phyloP scores from a whole-genome alignment of 768 basidiomycete species.

The Suillus subluteus region DNA sequence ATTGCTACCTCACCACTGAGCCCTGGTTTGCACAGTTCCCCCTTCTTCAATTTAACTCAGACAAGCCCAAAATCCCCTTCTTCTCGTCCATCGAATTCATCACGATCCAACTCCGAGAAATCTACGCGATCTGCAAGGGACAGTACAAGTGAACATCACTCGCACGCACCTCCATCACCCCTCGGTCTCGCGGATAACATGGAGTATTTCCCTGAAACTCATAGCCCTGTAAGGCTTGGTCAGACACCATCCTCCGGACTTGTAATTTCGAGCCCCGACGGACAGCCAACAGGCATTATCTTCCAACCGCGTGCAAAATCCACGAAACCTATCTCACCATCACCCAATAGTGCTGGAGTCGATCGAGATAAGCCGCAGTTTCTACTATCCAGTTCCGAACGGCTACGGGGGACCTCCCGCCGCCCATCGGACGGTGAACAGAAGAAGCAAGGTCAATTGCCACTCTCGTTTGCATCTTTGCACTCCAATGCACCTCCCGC shows the following conservation, averaged over 20 bases:
- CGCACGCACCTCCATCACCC: conserved; percentile 66
- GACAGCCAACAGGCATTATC: conserved; percentile 93
- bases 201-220: conserved; percentile 62
- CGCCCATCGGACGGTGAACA: conserved; percentile 33
- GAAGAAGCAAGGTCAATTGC: conserved; percentile 26
- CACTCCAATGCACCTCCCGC: conserved; percentile 23
- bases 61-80: conserved; percentile 46
- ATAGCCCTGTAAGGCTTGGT: conserved; percentile 68
- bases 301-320: conserved; percentile 77
- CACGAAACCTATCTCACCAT: conserved; percentile 31
- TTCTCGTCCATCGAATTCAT: conserved; percentile 44
- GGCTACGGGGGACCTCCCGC: conserved; percentile 30
- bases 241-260: conserved; percentile 82
- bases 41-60: conserved; percentile 42
- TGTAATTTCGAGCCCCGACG: conserved; percentile 91
- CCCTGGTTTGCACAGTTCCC: conserved; percentile 60
- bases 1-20: conserved; percentile 90
- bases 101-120: conserved; percentile 66
- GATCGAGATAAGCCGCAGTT: conserved; percentile 51
- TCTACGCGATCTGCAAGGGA: conserved; percentile 60
- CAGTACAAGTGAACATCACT: conserved; percentile 38
- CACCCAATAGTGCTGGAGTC: conserved; percentile 34
- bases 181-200: conserved; percentile 69
- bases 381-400: conserved; percentile 32
- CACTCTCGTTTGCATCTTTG: conserved; percentile 33